Evolutionary conservation across 2,329 filamentous ascomycete genomes (phyloP), one percentile per base, ranked within the genome.

Genomic region (Chaetomiaceae sp.): DNA sequence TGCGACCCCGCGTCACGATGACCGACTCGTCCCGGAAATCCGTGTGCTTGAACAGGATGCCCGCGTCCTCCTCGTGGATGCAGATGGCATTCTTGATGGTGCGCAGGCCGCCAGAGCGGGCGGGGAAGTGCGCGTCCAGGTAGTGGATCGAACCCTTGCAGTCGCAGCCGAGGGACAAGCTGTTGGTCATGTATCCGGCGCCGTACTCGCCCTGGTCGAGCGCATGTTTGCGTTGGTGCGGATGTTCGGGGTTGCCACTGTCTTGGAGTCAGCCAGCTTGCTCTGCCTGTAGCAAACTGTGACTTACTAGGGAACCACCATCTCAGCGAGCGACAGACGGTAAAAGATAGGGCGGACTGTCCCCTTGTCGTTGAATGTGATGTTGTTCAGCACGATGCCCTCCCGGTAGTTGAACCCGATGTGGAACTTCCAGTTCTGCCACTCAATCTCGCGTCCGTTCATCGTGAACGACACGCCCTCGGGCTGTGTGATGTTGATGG

Each of bases 331-430:
- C 0, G 89, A 96, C 7, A 96, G 75, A 42, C 91, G 81, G 77
- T 93, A 96, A 71, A 96, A 95, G 31, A 95, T 76, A 1, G 88
- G 86, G 27, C 91, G 78, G 30, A 85, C 75, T 38, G 73, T 85
- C 40, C 88, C 84, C 68, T 89, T 87, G 70, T 96, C 91, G 60
- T 89, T 91, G 71, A 86, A 95, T 3, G 84, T 87, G 65, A 96
- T 90, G 70, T 96, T 89, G 68, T 87, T 93, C 6, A 96, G 75
- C 2, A 96, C 87, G 59, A 96, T 86, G 19, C 91, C 91, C 70
- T 96, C 91, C 21, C 88, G 81, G 72, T 96, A 93, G 75, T 95
- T 96, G 79, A 96, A 96, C 20, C 91, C 91, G 53, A 96, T 81
- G 66, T 96, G 91, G 58, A 96, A 81, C 62, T 81, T 92, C 87